A percentile compares a stretch with the other conserved stretches of the same genome.
These are phyloP conservation scores for Babesia ovis DNA, from an alignment of 169 alveolate species.

Conservation along the genomic window DNA sequence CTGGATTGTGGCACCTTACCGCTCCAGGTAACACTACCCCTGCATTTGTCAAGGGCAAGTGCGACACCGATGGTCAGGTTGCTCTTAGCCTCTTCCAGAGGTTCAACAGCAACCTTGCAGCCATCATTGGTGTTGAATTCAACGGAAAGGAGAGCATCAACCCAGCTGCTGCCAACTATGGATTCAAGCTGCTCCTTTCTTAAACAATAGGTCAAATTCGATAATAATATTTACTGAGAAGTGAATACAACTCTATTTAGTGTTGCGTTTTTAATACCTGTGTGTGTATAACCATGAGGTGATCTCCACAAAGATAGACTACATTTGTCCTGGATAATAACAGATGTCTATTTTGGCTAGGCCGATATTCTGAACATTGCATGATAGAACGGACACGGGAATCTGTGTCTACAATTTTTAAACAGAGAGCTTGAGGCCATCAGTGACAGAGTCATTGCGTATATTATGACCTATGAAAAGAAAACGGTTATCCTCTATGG, in stretches of 20 bases:
- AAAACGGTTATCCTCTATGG: slow-evolving; percentile 48
- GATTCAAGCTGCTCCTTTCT: slow-evolving; percentile 52
- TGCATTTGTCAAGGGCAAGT: slow-evolving; percentile 61
- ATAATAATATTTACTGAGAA: not conserved
- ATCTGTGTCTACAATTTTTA: no score
- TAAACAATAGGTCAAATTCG: not conserved
- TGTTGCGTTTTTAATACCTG: no score
- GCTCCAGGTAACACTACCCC: slow-evolving; percentile 33
- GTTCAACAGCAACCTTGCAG: slow-evolving; percentile 40
- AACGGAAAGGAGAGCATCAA: slow-evolving; percentile 33
- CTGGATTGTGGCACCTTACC: slow-evolving; percentile 61
- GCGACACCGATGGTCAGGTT: slow-evolving; percentile 55
- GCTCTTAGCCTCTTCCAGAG: slow-evolving; percentile 58
- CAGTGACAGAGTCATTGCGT: not conserved
- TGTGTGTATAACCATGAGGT: no score
- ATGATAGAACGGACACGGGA: no score
- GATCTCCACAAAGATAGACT: no score
- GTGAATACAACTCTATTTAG: no score
- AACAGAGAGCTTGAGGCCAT: not conserved
- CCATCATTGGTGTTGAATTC: slow-evolving; percentile 41
- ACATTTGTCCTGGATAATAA: no score
- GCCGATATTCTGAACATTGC: no score
- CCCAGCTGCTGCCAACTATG: slow-evolving; percentile 51
- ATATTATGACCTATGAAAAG: slow-evolving; percentile 53
- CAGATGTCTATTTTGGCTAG: no score